A percentile compares a stretch with the other conserved stretches of the same genome.
Evolutionary conservation across 2,329 filamentous ascomycete genomes (phyloP).

Genomic region (Didymosphaeria variabile): DNA sequence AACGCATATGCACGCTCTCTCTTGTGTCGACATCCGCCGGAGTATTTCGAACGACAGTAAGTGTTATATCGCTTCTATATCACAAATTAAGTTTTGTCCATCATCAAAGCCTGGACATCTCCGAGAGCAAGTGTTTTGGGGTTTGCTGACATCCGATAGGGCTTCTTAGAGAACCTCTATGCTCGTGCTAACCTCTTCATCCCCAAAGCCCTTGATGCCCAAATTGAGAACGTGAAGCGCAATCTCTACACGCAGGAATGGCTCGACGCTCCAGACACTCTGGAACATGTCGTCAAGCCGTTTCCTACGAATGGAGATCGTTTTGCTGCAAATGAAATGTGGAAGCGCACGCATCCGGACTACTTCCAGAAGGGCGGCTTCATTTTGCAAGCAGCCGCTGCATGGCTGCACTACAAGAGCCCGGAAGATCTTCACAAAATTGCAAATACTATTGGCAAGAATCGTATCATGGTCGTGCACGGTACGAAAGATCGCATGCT

Average conservation of each 20-base stretch:
- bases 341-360: conserved; percentile 70
- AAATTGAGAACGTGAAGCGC: conserved; percentile 70
- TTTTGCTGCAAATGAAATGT: conserved; percentile 80
- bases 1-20: conserved; percentile 59
- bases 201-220: conserved; percentile 74
- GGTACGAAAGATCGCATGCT: conserved; percentile 83
- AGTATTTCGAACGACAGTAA: conserved; percentile 56
- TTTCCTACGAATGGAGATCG: conserved; percentile 84
- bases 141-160: conserved; percentile 42
- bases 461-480: conserved; percentile 80
- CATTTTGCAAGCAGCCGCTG: conserved; percentile 79
- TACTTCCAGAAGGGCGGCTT: conserved; percentile 74
- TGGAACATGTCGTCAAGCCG: conserved; percentile 51
- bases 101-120: too few relatives aligned
- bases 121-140: too few relatives aligned
- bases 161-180: conserved; percentile 69
- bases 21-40: conserved; percentile 60
- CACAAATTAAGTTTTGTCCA: not conserved
- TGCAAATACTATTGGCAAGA: conserved; percentile 73
- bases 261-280: conserved; percentile 68
- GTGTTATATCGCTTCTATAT: conserved; percentile 19
- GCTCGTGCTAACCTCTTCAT: conserved; percentile 67
- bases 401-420: conserved; percentile 81
- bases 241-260: conserved; percentile 73
- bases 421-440: conserved; percentile 71